Base-by-base conservation (phyloP, 129 eudicot genomes). In the Pseudognaphalium luteoalbum region DNA sequence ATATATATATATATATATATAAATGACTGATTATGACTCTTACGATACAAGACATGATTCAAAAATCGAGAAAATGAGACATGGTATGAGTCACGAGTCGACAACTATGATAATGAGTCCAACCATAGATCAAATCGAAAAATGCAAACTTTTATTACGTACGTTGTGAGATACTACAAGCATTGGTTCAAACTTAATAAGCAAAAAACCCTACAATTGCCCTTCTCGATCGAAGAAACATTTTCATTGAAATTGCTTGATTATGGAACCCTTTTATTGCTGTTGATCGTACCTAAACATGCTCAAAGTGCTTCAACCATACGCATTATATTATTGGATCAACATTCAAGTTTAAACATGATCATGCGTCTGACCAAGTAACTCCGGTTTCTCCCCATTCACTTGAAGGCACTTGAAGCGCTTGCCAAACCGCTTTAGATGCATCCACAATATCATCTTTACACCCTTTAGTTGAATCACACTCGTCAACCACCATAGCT, bases 301-400 rank as follows among this genome's bases (percentile, higher is more conserved):
- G 4, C 66, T 61, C 61, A 57, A 58, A 35, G 6, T 7, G 16
- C 21, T 14, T 22, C 16, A 73, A 33, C 32, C 34, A 6, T 14
- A 19, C 14, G 5, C 2, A 25, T 47, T 60, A 25, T 21, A 25
- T 47, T 60, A 25, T 21, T 12, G 25, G 22, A 7, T 37, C 25
- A 16, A 56, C 9, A 0, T 56, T 47, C 54, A 57, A n/a, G 54
- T 19, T 72, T 9, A 6, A 5, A 8, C 39, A 52, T 71, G 67
- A 74, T 74, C 77, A 73, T 14, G 72, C 80, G 39, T 75, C 80
- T 1, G 80, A 75, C 80, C 80, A 64, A 34, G 83, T 80, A n/a
- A 80, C 72, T 0, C 22, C 12, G 9, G 72, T 61, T 20, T 66
- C 44, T 14, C 83, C 83, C 68, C 68, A 80, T 11, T 72, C 34